Evolutionary conservation across 2,329 filamentous ascomycete genomes (phyloP).

Genomic region (Botryosphaeria dothidea): DNA sequence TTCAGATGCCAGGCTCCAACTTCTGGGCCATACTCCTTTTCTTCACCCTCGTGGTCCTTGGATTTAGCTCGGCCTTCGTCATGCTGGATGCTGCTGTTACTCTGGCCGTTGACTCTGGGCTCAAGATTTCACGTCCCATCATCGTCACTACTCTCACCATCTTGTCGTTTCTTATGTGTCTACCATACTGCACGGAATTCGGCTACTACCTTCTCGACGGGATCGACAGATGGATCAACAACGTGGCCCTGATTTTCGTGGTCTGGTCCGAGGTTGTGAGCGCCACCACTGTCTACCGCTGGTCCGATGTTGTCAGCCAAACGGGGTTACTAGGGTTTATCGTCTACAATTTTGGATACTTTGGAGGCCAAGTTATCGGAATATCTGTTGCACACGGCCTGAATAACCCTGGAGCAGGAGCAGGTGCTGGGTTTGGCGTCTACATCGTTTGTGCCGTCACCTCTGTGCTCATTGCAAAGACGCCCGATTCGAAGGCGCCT

Average conservation of each 20-base stretch:
- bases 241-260: constrained; percentile 56
- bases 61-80: constrained; percentile 60
- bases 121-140: constrained; percentile 47
- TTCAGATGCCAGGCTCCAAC: constrained; percentile 59
- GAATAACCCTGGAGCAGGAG: constrained; percentile 45
- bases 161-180: constrained; percentile 54
- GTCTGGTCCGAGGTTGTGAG: constrained; percentile 55
- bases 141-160: constrained; percentile 54
- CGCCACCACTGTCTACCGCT: constrained; percentile 57
- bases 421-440: constrained; percentile 55
- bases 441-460: constrained; percentile 46
- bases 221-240: constrained; percentile 59
- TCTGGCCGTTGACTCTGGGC: constrained; percentile 54
- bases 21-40: constrained; percentile 62
- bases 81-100: constrained; percentile 61
- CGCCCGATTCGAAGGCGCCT: constrained; percentile 44
- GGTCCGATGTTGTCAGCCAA: constrained; percentile 49
- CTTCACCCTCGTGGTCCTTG: constrained; percentile 60
- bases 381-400: constrained; percentile 52
- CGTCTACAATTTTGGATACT: constrained; percentile 54
- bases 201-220: constrained; percentile 58
- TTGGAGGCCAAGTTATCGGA: constrained; percentile 55
- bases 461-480: constrained; percentile 45
- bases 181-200: constrained; percentile 60
- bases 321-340: constrained; percentile 47